Evolutionary conservation across 768 basidiomycete genomes (phyloP).

Genomic region (Leucosporidium scottii): DNA sequence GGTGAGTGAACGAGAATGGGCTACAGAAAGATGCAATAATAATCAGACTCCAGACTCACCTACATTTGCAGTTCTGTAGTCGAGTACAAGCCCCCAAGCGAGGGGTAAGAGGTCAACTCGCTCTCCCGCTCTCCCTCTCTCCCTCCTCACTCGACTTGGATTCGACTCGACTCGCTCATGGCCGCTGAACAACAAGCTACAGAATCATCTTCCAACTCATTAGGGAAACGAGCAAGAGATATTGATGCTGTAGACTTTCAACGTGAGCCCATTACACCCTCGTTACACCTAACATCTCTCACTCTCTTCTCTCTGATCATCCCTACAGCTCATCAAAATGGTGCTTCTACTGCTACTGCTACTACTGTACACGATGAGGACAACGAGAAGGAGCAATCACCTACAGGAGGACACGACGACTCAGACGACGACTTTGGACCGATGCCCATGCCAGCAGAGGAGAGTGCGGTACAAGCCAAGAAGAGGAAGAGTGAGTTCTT

Average conservation of each 20-base stretch:
- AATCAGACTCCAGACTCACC: too few species aligned
- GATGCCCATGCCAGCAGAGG: slow-evolving; percentile 58
- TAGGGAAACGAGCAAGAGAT: not conserved
- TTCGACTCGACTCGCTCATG: too few species aligned
- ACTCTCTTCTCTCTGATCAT: not conserved
- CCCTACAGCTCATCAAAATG: not conserved
- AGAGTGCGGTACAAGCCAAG: slow-evolving; percentile 46
- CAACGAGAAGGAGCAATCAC: not conserved
- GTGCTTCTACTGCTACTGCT: not conserved
- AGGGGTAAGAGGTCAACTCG: too few species aligned
- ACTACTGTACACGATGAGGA: not conserved
- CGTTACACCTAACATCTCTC: too few species aligned
- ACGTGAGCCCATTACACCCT: not conserved
- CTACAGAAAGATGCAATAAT: too few species aligned
- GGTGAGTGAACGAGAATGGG: too few species aligned
- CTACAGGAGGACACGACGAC: slow-evolving; percentile 43
- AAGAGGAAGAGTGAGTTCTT: slow-evolving; percentile 66
- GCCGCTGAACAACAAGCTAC: not conserved
- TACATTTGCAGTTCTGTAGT: too few species aligned
- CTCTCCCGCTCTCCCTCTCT: too few species aligned
- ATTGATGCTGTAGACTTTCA: slow-evolving; percentile 29
- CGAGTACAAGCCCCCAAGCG: too few species aligned
- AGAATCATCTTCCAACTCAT: not conserved
- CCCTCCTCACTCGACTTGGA: too few species aligned
- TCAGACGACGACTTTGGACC: slow-evolving; percentile 75